Base-by-base conservation (phyloP, 2,329 filamentous ascomycete species). In the Aspergillus quadricinctus region DNA sequence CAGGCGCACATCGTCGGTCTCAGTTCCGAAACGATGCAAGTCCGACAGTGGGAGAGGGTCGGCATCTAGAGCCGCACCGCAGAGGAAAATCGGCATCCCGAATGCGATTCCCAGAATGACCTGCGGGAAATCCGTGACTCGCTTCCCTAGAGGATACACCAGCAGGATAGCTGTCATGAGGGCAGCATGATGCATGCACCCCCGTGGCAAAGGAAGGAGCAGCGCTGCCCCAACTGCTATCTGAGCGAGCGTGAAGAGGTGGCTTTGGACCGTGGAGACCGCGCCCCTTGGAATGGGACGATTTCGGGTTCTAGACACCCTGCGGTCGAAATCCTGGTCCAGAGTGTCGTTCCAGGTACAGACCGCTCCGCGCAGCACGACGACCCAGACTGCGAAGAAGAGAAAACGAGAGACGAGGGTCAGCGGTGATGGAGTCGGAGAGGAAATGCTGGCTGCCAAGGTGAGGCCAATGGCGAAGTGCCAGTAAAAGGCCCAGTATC, bases 301-400 rank as follows among this genome's bases (percentile, higher is more conserved):
- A 31, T 90, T 78, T 14, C 87, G 83, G 5, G 90, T 95, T 49
- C 92, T 83, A 1, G 82, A 75, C 14, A 96, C 91, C 60, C 91
- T 83, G 6, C 88, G 87, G 72, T 96, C 92, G 17, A 96, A 85
- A 64, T 94, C 89, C 54, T 90, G 85, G 73, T 96, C 92, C 88
- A 90, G 92, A 51, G 95, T 84, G 70, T 96, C 92, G 70, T 96
- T 96, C 75, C 95, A 91, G 19, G 88, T 88, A 73, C 92, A 96
- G 52, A 90, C 90, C 21, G 90, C 90, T 50, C 92, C 89, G 58
- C 92, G 88, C 89, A 96, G 94, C 62, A 96, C 82, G 48, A 95
- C 71, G 3, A 90, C 88, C 51, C 90, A 91, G 1, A 84, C 80
- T 66, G 88, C 83, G 75, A 95, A 94, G 11, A 86, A 78, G 4